Base-by-base conservation (phyloP, 495 filamentous ascomycete species). In the Hypomontagnella submonticulosa region DNA sequence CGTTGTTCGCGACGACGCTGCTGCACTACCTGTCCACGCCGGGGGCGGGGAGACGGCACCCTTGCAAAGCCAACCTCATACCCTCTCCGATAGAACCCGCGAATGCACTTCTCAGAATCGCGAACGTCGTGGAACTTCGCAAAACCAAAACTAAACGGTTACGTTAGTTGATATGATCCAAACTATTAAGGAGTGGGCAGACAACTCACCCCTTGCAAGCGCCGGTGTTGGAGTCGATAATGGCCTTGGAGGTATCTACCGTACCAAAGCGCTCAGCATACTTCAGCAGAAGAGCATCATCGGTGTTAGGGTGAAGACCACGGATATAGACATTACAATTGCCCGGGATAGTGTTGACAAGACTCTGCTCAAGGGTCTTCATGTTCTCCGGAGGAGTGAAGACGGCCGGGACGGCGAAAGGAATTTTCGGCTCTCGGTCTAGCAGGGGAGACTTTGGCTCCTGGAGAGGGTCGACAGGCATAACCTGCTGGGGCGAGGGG, bases 21-120 rank as follows among this genome's bases (percentile, higher is more conserved):
- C 12, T 38, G 27, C n/a, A 4, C 34, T 36, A n/a, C 23, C 23
- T 27, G 23, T 27, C 23, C 23, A 3, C 23, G 23, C 23, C 23
- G 2, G 23, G 23, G 23, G 23, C 9, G 27, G 44, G 43, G 43
- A 41, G 20, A 43, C 74, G 77, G 62, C 80, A 93, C 92, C 73
- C 91, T 84, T 61, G 96, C 95, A 78, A 97, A 99, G 71, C 93
- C 95, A 59, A 94, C 93, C 79, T 99, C 95, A 71, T 98, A 98
- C 38, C 93, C 93, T 54, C 93, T 85, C 68, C 90, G 89, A 73
- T 92, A 92, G 72, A 99, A 96, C n/a, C 90, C 94, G 36, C 92
- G 91, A 76, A 99, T 98, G 78, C 93, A 97, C 61, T 90, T 89
- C 79, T 97, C 92, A 12, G 94, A 96, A 62, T 97, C 90, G 20